Conservation (phyloP, 805 yeast species). For the Lachancea cidri region DNA sequence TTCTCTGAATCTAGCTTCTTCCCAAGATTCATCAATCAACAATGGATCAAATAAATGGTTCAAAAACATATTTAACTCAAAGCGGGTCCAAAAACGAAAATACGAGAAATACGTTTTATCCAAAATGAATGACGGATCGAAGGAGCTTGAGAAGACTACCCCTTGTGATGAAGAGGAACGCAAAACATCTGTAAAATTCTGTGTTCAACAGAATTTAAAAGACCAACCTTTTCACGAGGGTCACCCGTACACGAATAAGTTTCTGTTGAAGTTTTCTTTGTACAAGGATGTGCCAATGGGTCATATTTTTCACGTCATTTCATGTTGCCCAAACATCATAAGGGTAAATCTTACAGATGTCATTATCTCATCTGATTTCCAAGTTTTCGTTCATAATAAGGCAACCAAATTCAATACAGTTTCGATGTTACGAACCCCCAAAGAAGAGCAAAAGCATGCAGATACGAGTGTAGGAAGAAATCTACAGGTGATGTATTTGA, state of each 20-base stretch:
- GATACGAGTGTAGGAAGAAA: constrained; percentile 7
- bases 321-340: constrained; percentile 58
- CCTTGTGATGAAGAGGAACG: not conserved
- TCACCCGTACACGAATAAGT: constrained; percentile 61
- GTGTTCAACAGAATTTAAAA: constrained; percentile 13
- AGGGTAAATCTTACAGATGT: constrained; percentile 55
- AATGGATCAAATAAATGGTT: constrained; percentile 14
- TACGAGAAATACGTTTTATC: constrained; percentile 4
- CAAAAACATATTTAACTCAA: constrained; percentile 15
- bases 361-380: constrained; percentile 64
- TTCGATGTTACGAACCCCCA: constrained; percentile 18
- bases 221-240: constrained; percentile 33
- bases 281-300: constrained; percentile 81
- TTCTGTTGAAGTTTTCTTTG: constrained; percentile 55
- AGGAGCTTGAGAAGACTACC: not conserved
- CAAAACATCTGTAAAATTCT: constrained; percentile 5
- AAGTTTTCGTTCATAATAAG: constrained; percentile 16
- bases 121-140: not conserved
- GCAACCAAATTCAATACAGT: constrained; percentile 6
- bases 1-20: constrained; percentile 1
- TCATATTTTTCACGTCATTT: constrained; percentile 59
- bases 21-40: constrained; percentile 8
- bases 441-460: constrained; percentile 13
- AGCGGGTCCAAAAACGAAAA: constrained; percentile 2
- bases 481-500: constrained; percentile 23